Evolutionary conservation across 306 rosid species (phyloP).

Genomic region (Echinosophora koreensis): DNA sequence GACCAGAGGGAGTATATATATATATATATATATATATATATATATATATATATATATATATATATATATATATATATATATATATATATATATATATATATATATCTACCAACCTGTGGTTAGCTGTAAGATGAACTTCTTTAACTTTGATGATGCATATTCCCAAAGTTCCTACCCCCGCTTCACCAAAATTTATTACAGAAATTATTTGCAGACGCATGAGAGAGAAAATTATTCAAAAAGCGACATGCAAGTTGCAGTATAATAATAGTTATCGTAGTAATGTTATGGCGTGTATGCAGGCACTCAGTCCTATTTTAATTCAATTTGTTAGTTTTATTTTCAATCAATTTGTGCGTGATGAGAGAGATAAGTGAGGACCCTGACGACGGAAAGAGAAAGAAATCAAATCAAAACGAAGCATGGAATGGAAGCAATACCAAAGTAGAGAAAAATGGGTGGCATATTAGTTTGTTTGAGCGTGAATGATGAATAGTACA

Average conservation of each 20-base stretch:
- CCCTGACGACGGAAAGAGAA: background rate
- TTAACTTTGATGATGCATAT: background rate
- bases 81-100: too few species aligned
- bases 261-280: background rate
- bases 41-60: too few species aligned
- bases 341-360: slow-evolving; percentile 33
- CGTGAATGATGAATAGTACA: slow-evolving; percentile 37
- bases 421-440: slow-evolving; percentile 29
- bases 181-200: slow-evolving; percentile 9
- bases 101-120: too few species aligned
- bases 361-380: background rate
- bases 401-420: slow-evolving; percentile 33
- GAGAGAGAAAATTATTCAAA: background rate
- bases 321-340: slow-evolving; percentile 33
- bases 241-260: slow-evolving; percentile 39
- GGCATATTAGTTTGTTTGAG: slow-evolving; percentile 36
- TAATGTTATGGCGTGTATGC: background rate
- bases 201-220: background rate
- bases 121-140: slow-evolving; percentile 15
- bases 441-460: background rate
- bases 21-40: too few species aligned
- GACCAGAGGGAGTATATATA: too few species aligned
- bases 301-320: slow-evolving; percentile 20
- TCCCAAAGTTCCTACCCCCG: background rate
- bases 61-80: too few species aligned